Base-by-base conservation (phyloP, 2,329 filamentous ascomycete species). In the Cercospora janseana region DNA sequence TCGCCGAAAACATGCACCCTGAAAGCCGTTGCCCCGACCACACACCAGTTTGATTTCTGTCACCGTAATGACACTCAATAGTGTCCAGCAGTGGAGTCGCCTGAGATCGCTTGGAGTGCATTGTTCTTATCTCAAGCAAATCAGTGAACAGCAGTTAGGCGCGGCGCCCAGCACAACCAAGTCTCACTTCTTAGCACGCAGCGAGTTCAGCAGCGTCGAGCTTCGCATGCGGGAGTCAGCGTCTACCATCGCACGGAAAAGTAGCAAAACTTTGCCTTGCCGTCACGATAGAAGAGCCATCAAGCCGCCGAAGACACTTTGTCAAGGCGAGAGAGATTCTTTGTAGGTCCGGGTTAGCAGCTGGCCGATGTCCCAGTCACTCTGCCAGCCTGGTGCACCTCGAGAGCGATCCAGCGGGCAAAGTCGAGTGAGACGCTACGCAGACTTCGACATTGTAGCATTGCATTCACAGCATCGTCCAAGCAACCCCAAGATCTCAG, bases 41-140 rank as follows among this genome's bases (percentile, higher is more conserved):
- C 21, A 21, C 34, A 38, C n/a, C 35, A 37, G 24, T 38, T 13
- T 38, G 35, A 18, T 38, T 21, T 24, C 20, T 21, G n/a, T 24
- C n/a, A 15, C 24, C 35, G 35, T 38, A 18, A 38, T 20, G 5
- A 21, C 12, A 24, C 35, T 13, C 35, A 26, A 40, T 13, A 10
- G 23, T 15, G 12, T n/a, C 26, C 16, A 12, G 20, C 20, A 20
- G 26, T 20, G 20, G 20, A 40, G 35, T 15, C 16, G 35, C 20
- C 16, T 40, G 10, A 15, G 3, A 24, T n/a, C 13, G 26, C 35
- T 24, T 40, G 35, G n/a, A 40, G 20, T 15, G 35, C 21, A 40
- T 20, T 27, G 23, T 15, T 32, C 41, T 44, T 44, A 44, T 44
- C 41, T 44, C 27, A 28, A 44, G 41, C 41, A 44, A 44, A 44